These are phyloP conservation scores for Aureobasidium lini DNA, from an alignment of 2,329 filamentous ascomycete genomes.

Conservation along the genomic window DNA sequence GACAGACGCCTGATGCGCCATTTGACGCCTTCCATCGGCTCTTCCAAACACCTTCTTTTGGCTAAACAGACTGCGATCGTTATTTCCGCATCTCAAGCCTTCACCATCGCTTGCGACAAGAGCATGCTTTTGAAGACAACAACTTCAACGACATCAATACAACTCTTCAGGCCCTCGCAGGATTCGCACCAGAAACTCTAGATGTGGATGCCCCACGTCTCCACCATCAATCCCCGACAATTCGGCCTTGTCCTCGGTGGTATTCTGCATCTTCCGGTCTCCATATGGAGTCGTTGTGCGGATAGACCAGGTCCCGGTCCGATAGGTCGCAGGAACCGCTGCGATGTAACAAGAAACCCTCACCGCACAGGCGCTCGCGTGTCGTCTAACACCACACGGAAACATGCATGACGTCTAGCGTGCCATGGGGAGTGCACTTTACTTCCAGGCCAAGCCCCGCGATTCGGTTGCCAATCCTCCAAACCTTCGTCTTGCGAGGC, in stretches of 20 bases:
- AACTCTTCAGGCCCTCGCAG: background rate
- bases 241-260: slow-evolving; percentile 11
- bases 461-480: background rate
- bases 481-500: background rate
- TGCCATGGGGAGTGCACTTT: slow-evolving; percentile 2
- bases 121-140: no score
- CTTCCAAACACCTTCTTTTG: slow-evolving; percentile 1
- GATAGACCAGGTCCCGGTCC: background rate
- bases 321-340: background rate
- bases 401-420: slow-evolving; percentile 10
- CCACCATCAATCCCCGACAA: background rate
- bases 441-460: background rate
- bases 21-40: background rate
- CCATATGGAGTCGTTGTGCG: slow-evolving; percentile 5
- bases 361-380: slow-evolving; percentile 4
- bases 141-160: background rate
- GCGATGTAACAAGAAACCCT: background rate
- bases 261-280: background rate
- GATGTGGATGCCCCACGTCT: slow-evolving; percentile 9
- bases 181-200: background rate
- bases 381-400: background rate
- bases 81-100: background rate
- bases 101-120: background rate
- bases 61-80: background rate
- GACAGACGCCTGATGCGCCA: slow-evolving; percentile 9